Conservation (phyloP, 2,329 filamentous ascomycete species). For the Aspergillus thermomutatus region DNA sequence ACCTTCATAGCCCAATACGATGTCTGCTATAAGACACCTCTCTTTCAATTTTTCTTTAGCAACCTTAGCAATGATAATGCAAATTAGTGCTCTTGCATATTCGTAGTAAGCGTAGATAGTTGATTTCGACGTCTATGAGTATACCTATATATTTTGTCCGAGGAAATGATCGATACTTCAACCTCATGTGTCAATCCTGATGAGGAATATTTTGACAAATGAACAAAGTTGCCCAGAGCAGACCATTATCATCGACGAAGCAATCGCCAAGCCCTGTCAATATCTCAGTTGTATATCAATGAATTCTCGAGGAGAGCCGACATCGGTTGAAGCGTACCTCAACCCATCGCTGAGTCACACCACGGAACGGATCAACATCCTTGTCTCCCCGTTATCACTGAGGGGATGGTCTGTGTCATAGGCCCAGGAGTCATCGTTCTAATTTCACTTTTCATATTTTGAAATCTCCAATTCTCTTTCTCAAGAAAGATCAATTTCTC, state of each 20-base stretch:
- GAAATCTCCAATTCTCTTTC: slow-evolving; percentile 7
- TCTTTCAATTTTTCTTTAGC: background rate
- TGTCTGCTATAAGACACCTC: background rate
- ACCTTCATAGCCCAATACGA: background rate
- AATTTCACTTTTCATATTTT: slow-evolving; percentile 7
- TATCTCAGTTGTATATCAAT: background rate
- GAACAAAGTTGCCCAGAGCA: background rate
- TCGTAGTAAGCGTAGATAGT: background rate
- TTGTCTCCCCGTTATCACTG: slow-evolving; percentile 26
- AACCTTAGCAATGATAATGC: background rate
- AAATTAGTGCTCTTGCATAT: background rate
- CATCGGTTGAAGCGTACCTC: slow-evolving; percentile 9
- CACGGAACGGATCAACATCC: slow-evolving; percentile 32
- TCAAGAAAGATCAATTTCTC: slow-evolving; percentile 1
- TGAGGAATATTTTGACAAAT: background rate
- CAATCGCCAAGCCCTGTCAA: background rate
- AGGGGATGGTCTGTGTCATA: slow-evolving; percentile 26
- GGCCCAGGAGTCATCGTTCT: slow-evolving; percentile 10
- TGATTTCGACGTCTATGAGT: background rate
- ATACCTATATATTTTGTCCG: background rate
- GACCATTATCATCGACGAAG: background rate
- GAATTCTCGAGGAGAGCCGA: slow-evolving; percentile 9
- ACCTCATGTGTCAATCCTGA: background rate
- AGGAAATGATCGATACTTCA: background rate
- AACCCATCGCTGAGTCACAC: slow-evolving; percentile 17